Percentiles rank a stretch among this genome's conserved stretches.
These are phyloP conservation scores for Plenodomus biglobosus DNA, from an alignment of 2,329 filamentous ascomycete species.

Conservation along the genomic window DNA sequence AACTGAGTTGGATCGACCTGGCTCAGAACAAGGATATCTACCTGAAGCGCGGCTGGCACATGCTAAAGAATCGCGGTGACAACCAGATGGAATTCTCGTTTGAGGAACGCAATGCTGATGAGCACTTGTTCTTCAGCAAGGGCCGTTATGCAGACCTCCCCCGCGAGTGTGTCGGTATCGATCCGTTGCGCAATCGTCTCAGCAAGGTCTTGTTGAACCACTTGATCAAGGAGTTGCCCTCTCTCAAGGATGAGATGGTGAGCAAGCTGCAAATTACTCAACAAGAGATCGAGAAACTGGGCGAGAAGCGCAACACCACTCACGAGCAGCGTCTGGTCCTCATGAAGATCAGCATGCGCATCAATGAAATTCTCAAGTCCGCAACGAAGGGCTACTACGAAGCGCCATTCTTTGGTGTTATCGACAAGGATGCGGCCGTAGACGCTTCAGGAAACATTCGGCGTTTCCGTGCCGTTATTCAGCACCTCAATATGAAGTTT, in stretches of 20 bases:
- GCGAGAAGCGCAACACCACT: constrained; percentile 50
- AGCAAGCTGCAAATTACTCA: constrained; percentile 27
- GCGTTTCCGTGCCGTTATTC: constrained; percentile 58
- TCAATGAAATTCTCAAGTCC: constrained; percentile 50
- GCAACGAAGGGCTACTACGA: constrained; percentile 57
- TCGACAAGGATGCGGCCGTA: constrained; percentile 19
- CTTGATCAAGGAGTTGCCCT: constrained; percentile 41
- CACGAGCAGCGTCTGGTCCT: constrained; percentile 55
- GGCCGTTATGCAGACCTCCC: constrained; percentile 33
- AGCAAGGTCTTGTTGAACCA: constrained; percentile 53
- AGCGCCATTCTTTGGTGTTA: constrained; percentile 52
- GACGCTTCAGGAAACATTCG: constrained; percentile 37
- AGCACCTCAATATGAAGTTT: constrained; percentile 55
- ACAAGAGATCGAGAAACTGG: constrained; percentile 50
- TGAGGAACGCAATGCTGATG: constrained; percentile 45
- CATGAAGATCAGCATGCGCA: constrained; percentile 49
- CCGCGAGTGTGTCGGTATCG: constrained; percentile 49
- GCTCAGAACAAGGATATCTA: constrained; percentile 45
- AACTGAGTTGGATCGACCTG: constrained; percentile 46
- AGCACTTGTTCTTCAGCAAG: constrained; percentile 41
- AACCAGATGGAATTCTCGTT: constrained; percentile 40
- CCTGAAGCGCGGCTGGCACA: constrained; percentile 56
- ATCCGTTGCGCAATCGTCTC: constrained; percentile 51
- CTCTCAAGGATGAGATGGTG: constrained; percentile 35
- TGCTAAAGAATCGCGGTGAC: constrained; percentile 53